These are phyloP conservation scores for Boletus subcaerulescens DNA, from an alignment of 768 basidiomycete species.

Conservation along the genomic window DNA sequence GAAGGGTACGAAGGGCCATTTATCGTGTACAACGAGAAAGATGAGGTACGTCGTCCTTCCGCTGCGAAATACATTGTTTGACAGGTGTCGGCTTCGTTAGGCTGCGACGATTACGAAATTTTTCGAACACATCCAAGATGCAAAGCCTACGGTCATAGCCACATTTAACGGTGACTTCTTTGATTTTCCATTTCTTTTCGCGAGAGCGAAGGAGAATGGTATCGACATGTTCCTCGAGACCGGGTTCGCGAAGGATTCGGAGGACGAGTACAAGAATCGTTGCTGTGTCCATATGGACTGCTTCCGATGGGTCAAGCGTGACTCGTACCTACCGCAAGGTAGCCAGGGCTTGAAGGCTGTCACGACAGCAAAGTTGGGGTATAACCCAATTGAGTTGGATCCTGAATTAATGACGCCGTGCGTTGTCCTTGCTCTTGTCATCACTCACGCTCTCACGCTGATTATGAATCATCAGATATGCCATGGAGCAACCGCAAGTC, in stretches of 20 bases:
- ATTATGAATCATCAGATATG: conserved; percentile 59
- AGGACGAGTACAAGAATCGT: conserved; percentile 93
- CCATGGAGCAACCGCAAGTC: conserved; percentile 89
- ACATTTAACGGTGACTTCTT: conserved; percentile 99
- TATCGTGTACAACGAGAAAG: conserved; percentile 88
- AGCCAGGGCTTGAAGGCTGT: conserved; percentile 98
- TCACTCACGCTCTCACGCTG: neutral
- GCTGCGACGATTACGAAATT: conserved; percentile 79
- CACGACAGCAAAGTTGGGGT: conserved; percentile 92
- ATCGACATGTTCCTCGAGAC: conserved; percentile 97
- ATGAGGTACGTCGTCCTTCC: conserved; percentile 59
- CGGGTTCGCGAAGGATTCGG: conserved; percentile 86
- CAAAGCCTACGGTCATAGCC: conserved; percentile 94
- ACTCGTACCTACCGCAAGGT: conserved; percentile 97
- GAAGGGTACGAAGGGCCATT: conserved; percentile 98
- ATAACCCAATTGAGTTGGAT: conserved; percentile 95
- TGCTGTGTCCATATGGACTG: conserved; percentile 98
- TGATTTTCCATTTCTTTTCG: conserved; percentile 96
- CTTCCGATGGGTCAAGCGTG: conserved; percentile 99
- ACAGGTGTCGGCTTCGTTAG: conserved; percentile 38
- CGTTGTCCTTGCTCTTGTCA: conserved; percentile 29
- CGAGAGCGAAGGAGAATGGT: conserved; percentile 79
- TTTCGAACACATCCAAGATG: conserved; percentile 91
- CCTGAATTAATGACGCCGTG: conserved; percentile 99
- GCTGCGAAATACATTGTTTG: neutral